Evolutionary conservation across 257 asterid species (phyloP).

Genomic region (Gentiana macrophylla): DNA sequence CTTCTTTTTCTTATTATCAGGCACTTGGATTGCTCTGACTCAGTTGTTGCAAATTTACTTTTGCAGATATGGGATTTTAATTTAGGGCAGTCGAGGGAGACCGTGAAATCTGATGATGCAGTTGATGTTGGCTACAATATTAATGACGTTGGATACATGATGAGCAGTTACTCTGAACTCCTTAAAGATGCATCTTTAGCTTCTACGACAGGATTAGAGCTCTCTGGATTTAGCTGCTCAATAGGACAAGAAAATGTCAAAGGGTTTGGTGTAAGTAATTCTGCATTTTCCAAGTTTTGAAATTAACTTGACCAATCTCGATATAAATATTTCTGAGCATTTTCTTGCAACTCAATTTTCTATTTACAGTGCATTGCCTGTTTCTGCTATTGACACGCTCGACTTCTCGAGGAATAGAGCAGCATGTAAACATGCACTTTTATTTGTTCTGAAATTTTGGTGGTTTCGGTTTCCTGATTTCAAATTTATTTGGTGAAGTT

Average conservation of each 20-base stretch:
- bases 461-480: no score
- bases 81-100: constrained; percentile 59
- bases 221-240: constrained; percentile 36
- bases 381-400: no score
- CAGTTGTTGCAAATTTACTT: not conserved
- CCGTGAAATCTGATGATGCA: constrained; percentile 42
- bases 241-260: constrained; percentile 32
- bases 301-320: no score
- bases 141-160: constrained; percentile 35
- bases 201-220: constrained; percentile 33
- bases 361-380: no score
- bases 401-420: no score
- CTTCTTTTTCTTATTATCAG: not conserved
- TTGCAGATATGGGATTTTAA: constrained; percentile 96
- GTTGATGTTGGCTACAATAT: constrained; percentile 48
- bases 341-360: no score
- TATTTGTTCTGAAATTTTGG: no score
- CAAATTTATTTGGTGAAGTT: no score
- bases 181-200: constrained; percentile 54
- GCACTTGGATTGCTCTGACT: not conserved
- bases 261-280: constrained; percentile 48
- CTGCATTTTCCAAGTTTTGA: not conserved
- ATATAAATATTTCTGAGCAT: no score
- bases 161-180: constrained; percentile 59
- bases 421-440: no score